Evolutionary conservation across 2,329 filamentous ascomycete genomes (phyloP).

Genomic region (Cryphonectria naterciae): DNA sequence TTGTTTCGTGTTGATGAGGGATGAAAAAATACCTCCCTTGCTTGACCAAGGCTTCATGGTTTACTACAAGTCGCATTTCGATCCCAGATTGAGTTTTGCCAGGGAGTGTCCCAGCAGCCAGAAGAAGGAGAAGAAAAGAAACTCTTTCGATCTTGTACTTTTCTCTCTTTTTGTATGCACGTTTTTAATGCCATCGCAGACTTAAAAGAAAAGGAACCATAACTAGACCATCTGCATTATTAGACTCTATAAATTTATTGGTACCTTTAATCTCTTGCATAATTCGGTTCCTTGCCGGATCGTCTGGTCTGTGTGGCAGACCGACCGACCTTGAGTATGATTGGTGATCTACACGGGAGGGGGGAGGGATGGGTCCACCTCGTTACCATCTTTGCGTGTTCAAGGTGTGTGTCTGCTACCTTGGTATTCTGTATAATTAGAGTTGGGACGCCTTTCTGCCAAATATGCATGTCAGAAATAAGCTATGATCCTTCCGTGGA

Average conservation of each 20-base stretch:
- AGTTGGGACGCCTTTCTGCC: neutral
- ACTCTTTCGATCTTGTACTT: neutral
- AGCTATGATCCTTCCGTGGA: neutral
- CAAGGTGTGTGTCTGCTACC: neutral
- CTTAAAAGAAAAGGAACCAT: neutral
- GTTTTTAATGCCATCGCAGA: neutral
- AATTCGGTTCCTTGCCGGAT: conserved; percentile 21
- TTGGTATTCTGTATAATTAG: neutral
- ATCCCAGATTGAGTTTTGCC: neutral
- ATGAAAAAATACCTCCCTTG: neutral
- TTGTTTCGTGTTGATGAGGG: conserved; percentile 2
- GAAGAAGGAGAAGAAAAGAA: neutral
- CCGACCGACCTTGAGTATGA: neutral
- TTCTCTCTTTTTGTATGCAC: neutral
- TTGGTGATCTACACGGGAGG: neutral
- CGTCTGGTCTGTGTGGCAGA: neutral
- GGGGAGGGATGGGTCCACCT: neutral
- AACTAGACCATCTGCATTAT: neutral
- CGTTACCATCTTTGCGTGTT: neutral
- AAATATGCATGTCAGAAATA: neutral
- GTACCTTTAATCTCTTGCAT: neutral
- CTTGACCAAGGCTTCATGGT: neutral
- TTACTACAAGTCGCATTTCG: neutral
- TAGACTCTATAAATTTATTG: neutral
- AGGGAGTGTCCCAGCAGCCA: neutral